Evolutionary conservation across 202 grass and related monocot species (phyloP), one percentile per base, ranked within the genome.

Genomic region (Bolboschoenoplectus hybrid): DNA sequence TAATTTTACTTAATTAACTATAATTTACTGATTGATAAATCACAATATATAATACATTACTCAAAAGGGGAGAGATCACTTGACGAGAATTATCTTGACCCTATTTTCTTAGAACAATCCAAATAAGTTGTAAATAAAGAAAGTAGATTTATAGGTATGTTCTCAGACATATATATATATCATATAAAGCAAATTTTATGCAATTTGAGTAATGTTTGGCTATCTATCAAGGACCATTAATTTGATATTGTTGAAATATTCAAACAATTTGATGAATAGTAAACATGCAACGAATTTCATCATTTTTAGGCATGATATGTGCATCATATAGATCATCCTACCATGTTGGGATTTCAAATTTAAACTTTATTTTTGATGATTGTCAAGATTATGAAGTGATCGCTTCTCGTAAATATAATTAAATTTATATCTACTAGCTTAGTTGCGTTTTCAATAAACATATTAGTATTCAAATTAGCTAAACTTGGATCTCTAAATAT

Each of bases 1-100:
- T 35, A 75, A 53, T 34, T 75, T 72, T 47, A 46, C 43, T 73
- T 73, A 1, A 73, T 73, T 51, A 39, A 66, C 34, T 67, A 13
- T 72, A 1, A 5, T 47, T 32, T 26, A 26, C 44, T 50, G 3
- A 75, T 75, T 75, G 72, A 26, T 52, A 53, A 35, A 53, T 53
- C 9, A 75, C 40, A 50, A 10, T 52, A 52, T 52, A 52, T 52
- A 61, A 74, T 11, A 7, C 57, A 3, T 57, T 76, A 39, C 50
- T 56, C 26, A 14, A 51, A 43, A 76, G 12, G 20, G 20, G 73
- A 56, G 10, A 50, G n/a, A 74, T 51, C 45, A 50, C n/a, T 77
- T 35, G 74, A 53, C 1, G 57, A 9, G 74, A 56, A 57, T 17
- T 78, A 56, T 56, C 3, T 56, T 57, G 51, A 17, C 26, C 53